These are phyloP conservation scores for Chlamydomonas incerta DNA, from an alignment of 139 green algal genomes.

Conservation along the genomic window DNA sequence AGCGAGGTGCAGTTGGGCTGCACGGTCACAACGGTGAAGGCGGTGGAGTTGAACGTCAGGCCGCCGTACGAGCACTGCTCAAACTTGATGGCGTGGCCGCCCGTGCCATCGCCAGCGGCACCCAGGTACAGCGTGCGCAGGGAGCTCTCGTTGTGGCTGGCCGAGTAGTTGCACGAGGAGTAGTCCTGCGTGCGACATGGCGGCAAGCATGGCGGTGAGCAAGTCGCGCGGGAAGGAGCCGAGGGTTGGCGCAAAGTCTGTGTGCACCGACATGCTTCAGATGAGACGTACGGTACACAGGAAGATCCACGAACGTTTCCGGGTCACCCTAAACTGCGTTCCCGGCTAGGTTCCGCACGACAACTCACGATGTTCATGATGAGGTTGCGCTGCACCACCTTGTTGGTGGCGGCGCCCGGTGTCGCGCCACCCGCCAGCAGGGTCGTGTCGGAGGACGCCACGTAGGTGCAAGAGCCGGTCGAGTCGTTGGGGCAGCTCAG, in stretches of 20 bases:
- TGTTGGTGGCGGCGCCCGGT: background rate
- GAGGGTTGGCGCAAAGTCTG: no score
- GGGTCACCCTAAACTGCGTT: no score
- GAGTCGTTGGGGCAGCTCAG: background rate
- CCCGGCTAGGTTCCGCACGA: background rate
- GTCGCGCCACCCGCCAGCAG: background rate
- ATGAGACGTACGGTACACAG: no score
- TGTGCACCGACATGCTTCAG: no score
- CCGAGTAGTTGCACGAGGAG: background rate
- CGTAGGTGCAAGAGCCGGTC: background rate
- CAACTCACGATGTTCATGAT: background rate
- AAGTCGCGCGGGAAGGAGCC: no score
- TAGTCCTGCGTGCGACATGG: no score
- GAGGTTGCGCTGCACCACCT: background rate
- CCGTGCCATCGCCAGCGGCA: background rate
- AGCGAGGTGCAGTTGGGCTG: background rate
- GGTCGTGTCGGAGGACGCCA: background rate
- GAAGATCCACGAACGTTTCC: no score
- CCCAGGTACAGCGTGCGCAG: background rate
- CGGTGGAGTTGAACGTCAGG: background rate
- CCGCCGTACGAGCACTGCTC: constrained; percentile 21
- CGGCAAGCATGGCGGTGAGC: background rate
- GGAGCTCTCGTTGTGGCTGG: background rate
- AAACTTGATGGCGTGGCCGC: background rate
- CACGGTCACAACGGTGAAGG: background rate